Conservation (phyloP, 2,329 filamentous ascomycete species). For the Penicillium sp. region DNA sequence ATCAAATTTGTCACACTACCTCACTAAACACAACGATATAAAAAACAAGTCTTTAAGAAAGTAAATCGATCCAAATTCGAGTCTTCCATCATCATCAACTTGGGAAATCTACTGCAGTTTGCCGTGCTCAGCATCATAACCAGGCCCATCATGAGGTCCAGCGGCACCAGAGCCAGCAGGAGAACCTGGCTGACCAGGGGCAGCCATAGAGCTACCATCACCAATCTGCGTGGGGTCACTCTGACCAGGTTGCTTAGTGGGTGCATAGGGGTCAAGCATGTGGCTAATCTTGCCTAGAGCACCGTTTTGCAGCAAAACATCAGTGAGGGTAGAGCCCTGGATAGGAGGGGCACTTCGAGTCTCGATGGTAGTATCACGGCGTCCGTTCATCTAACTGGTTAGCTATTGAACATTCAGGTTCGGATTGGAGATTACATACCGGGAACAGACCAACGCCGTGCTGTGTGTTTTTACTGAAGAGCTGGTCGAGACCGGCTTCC, state of each 20-base stretch:
- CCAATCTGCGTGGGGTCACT: not conserved
- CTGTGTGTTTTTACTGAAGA: slow-evolving; percentile 13
- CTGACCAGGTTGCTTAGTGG: not conserved
- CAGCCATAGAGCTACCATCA: slow-evolving; percentile 2
- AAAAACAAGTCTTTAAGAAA: not conserved
- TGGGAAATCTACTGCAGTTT: not conserved
- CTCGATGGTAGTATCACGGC: slow-evolving; percentile 16
- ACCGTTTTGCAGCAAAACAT: slow-evolving; percentile 16
- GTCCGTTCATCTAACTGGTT: slow-evolving; percentile 13
- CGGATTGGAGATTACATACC: slow-evolving; percentile 6
- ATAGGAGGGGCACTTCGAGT: slow-evolving; percentile 15
- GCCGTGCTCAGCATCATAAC: not conserved
- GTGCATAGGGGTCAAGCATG: not conserved
- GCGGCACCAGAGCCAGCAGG: slow-evolving; percentile 4
- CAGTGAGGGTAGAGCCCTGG: slow-evolving; percentile 17
- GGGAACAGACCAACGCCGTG: slow-evolving; percentile 24
- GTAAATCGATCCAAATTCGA: not conserved
- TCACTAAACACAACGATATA: not conserved
- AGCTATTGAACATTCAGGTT: not conserved
- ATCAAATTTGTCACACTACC: not conserved
- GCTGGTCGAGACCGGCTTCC: slow-evolving; percentile 14
- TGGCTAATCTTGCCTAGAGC: slow-evolving; percentile 16
- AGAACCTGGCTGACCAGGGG: slow-evolving; percentile 1
- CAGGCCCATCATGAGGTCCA: slow-evolving; percentile 2
- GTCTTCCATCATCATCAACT: not conserved